phyloP scores from a whole-genome alignment of 768 basidiomycete species.

The Dictyophora rubrovolvata region DNA sequence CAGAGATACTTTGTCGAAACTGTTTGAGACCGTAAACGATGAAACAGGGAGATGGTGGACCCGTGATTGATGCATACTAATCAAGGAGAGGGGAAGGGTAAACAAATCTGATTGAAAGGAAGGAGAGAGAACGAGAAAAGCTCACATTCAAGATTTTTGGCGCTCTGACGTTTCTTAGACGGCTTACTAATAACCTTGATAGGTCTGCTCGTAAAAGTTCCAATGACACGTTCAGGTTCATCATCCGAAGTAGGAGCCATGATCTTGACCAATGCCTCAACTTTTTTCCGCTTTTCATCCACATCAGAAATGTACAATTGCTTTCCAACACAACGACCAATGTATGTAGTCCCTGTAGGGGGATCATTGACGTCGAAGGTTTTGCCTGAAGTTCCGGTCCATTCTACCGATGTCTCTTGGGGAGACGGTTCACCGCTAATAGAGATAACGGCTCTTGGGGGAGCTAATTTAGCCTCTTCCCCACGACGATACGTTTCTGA shows the following conservation, averaged over 20 bases:
- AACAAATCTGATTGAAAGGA: conserved; percentile 10
- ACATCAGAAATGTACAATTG: conserved; percentile 92
- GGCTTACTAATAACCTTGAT: conserved; percentile 99
- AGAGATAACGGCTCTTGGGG: conserved; percentile 78
- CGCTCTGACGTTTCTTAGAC: conserved; percentile 91
- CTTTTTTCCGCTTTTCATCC: conserved; percentile 91
- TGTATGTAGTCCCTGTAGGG: conserved; percentile 75
- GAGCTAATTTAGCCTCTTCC: conserved; percentile 62
- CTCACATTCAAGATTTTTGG: conserved; percentile 87
- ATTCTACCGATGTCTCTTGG: conserved; percentile 78
- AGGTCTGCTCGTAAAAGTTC: conserved; percentile 84
- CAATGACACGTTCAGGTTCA: conserved; percentile 74
- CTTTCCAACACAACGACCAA: conserved; percentile 89
- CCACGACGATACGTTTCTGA: conserved; percentile 65
- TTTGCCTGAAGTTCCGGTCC: conserved; percentile 79
- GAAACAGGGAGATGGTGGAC: conserved; percentile 90
- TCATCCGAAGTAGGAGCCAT: conserved; percentile 71
- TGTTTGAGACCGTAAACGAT: conserved; percentile 90
- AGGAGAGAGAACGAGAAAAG: conserved; percentile 16
- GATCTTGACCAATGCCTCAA: conserved; percentile 87
- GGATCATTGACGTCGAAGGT: conserved; percentile 73
- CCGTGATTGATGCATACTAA: conserved; percentile 93
- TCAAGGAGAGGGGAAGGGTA: conserved; percentile 8
- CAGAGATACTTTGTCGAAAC: conserved; percentile 95
- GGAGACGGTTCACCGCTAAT: conserved; percentile 86